These are phyloP conservation scores for Kodamaea neixiangensis DNA, from an alignment of 805 yeast genomes.

Conservation along the genomic window DNA sequence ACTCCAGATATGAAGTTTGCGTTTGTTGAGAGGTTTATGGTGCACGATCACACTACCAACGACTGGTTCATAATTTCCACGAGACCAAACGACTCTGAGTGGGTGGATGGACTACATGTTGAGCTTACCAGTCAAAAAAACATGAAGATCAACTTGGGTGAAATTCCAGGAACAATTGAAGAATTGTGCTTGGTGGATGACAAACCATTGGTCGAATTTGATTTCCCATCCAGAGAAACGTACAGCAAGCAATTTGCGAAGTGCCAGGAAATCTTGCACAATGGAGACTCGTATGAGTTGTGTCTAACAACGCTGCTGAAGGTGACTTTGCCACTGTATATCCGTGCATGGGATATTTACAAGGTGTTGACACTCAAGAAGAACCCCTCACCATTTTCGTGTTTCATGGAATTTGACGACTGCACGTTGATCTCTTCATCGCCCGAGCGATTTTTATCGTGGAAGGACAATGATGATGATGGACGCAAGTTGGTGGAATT, in stretches of 20 bases:
- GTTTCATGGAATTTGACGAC: constrained; percentile 70
- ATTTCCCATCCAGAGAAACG: constrained; percentile 51
- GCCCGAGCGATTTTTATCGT: constrained; percentile 88
- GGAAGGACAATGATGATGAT: constrained; percentile 45
- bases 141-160: constrained; percentile 17
- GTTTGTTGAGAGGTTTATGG: constrained; percentile 64
- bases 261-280: constrained; percentile 66
- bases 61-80: constrained; percentile 57
- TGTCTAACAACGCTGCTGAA: constrained; percentile 81
- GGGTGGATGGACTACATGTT: constrained; percentile 30
- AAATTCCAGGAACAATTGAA: constrained; percentile 26
- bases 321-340: constrained; percentile 49
- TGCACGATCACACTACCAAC: constrained; percentile 49
- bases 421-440: constrained; percentile 78
- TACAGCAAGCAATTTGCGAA: constrained; percentile 57
- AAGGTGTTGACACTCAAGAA: constrained; percentile 58
- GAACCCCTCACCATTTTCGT: constrained; percentile 93
- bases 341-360: constrained; percentile 78
- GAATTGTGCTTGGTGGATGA: constrained; percentile 25
- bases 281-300: constrained; percentile 92
- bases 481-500: constrained; percentile 58
- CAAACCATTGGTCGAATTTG: constrained; percentile 33
- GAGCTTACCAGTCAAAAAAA: constrained; percentile 2
- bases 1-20: constrained; percentile 78
- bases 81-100: constrained; percentile 25